Base-by-base conservation (phyloP, 2,329 filamentous ascomycete species). In the Fusarium fujikuroi region DNA sequence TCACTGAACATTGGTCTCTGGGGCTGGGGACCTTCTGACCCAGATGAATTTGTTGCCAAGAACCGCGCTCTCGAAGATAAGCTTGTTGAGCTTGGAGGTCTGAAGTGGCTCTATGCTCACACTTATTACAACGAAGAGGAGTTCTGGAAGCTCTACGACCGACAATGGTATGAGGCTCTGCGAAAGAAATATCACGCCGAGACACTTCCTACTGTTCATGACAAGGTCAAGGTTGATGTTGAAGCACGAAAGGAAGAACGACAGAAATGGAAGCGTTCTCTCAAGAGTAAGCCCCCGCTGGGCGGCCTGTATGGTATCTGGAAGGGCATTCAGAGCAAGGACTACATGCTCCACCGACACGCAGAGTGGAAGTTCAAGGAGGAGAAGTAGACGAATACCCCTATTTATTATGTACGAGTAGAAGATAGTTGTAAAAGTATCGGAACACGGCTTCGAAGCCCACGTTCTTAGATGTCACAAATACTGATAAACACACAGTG, bases 51-150 rank as follows among this genome's bases (percentile, higher is more conserved):
- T 77, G 85, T 95, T 4, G 79, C 82, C 43, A 89, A 89, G 75
- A 97, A 97, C 81, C 88, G 92, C 37, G 86, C 86, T 47, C 86
- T 97, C 25, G 94, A 97, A 83, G 83, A 84, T 25, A 92, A 92
- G 78, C 88, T 95, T 8, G 84, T 85, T 53, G 86, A 90, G 72
- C 87, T 96, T 2, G 91, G 91, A 52, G 94, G 94, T 5, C 89
- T 92, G 84, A 97, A 97, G 84, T 96, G 93, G 92, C 85, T 97
- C 18, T 97, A 97, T 81, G 93, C 94, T 6, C 92, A 95, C 77
- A 92, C 93, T 0, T 97, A 95, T 83, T 96, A 96, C 80, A 87
- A 88, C n/a, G 88, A 92, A 78, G 83, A 87, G 1, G 89, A 93
- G 78, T 94, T 93, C 81, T 93, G 91, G 91, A 76, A 83, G 39